Conservation (phyloP, 2,329 filamentous ascomycete species). For the Aspergillus fructus region DNA sequence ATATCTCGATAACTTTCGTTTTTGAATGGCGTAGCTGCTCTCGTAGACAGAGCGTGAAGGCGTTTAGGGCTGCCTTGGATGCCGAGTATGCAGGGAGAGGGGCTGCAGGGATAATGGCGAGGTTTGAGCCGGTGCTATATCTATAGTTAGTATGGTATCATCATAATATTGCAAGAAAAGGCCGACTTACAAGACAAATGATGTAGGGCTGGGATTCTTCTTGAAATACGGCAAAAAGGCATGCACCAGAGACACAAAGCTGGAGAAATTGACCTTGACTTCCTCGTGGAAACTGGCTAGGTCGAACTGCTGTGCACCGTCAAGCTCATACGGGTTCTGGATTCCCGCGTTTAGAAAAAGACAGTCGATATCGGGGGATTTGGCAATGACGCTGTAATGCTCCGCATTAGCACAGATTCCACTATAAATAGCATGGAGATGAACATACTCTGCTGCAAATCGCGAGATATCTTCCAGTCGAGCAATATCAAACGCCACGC, state of each 20-base stretch:
- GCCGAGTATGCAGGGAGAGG: slow-evolving; percentile 53
- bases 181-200: slow-evolving; percentile 3
- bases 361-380: slow-evolving; percentile 54
- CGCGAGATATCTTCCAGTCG: slow-evolving; percentile 43
- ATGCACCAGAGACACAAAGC: not conserved
- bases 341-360: slow-evolving; percentile 48
- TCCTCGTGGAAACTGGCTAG: slow-evolving; percentile 38
- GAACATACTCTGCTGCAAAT: slow-evolving; percentile 33
- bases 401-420: too few relatives aligned
- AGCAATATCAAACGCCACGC: slow-evolving; percentile 49
- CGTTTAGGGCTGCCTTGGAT: slow-evolving; percentile 55
- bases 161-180: not conserved
- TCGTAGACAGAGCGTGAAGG: slow-evolving; percentile 47
- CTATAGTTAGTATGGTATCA: not conserved
- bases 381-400: not conserved
- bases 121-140: slow-evolving; percentile 41
- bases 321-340: slow-evolving; percentile 51
- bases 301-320: slow-evolving; percentile 8
- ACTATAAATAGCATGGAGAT: too few relatives aligned
- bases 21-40: slow-evolving; percentile 38
- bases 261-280: slow-evolving; percentile 9
- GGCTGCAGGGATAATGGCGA: slow-evolving; percentile 50
- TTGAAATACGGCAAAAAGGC: slow-evolving; percentile 28
- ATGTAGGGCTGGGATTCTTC: slow-evolving; percentile 17
- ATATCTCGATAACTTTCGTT: slow-evolving; percentile 49